These are phyloP conservation scores for Firmiana major DNA, from an alignment of 345 rosid species.

Conservation along the genomic window DNA sequence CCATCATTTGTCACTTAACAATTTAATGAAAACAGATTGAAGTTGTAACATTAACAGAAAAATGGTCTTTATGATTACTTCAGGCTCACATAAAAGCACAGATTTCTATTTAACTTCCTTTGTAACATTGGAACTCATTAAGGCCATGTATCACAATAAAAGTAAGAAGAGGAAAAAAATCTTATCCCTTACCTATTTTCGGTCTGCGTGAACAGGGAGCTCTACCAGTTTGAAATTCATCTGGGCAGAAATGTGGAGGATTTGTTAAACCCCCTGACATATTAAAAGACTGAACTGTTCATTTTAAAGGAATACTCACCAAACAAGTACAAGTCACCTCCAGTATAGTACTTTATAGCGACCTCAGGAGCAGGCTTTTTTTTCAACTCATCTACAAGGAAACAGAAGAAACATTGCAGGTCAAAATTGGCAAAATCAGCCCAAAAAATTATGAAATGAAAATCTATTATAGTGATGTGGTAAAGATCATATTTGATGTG, in stretches of 20 bases:
- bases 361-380: conserved; percentile 82
- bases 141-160: background rate
- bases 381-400: conserved; percentile 70
- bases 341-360: conserved; percentile 87
- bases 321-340: conserved; percentile 80
- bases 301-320: conserved; percentile 45
- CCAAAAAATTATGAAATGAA: background rate
- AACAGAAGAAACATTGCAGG: conserved; percentile 2
- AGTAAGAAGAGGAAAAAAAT: background rate
- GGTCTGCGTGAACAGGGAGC: conserved; percentile 88
- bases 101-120: background rate
- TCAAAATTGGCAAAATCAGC: background rate
- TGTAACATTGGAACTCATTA: background rate
- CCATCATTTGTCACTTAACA: background rate
- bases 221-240: conserved; percentile 93
- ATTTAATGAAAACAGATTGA: background rate
- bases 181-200: conserved; percentile 51
- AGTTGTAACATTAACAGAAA: background rate
- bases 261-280: background rate
- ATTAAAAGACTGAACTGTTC: background rate
- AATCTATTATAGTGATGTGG: background rate
- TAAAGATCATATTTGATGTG: background rate
- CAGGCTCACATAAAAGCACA: background rate
- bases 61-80: background rate
- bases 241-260: conserved; percentile 34